Conservation (phyloP, 2,329 filamentous ascomycete species). For the Xenosphaeropsis pyriputrescens region DNA sequence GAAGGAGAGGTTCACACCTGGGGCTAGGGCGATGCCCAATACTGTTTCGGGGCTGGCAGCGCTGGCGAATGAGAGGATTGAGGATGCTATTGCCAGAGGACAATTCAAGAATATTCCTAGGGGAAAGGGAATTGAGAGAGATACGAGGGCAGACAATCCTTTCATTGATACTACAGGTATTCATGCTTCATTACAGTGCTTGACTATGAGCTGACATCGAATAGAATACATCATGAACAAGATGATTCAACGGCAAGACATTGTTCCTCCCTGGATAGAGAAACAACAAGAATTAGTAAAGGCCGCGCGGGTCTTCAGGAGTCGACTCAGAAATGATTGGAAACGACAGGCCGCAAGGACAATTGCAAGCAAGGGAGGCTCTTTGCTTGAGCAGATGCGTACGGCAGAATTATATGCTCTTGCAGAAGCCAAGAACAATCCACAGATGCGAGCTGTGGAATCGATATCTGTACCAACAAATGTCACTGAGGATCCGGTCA, state of each 20-base stretch:
- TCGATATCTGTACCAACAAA: slow-evolving; percentile 31
- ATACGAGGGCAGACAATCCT: slow-evolving; percentile 68
- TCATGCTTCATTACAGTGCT: neutral
- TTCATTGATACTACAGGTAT: slow-evolving; percentile 61
- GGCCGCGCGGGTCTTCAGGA: slow-evolving; percentile 55
- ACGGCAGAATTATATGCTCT: slow-evolving; percentile 60
- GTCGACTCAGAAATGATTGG: slow-evolving; percentile 70
- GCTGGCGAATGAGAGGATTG: slow-evolving; percentile 82
- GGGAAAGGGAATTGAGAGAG: slow-evolving; percentile 67
- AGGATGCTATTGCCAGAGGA: slow-evolving; percentile 82
- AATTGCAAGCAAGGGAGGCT: slow-evolving; percentile 66
- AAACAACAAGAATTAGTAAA: slow-evolving; percentile 84
- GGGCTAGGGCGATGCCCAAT: slow-evolving; percentile 57
- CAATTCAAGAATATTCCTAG: slow-evolving; percentile 77
- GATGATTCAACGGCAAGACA: slow-evolving; percentile 91
- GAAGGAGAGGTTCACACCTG: slow-evolving; percentile 65
- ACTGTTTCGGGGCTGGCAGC: slow-evolving; percentile 66
- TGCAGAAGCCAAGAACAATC: slow-evolving; percentile 56
- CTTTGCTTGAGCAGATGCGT: slow-evolving; percentile 56
- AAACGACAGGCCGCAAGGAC: slow-evolving; percentile 63
- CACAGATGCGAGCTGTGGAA: slow-evolving; percentile 29
- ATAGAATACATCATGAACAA: slow-evolving; percentile 98
- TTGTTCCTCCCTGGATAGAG: slow-evolving; percentile 96
- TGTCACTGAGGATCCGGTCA: slow-evolving; percentile 31
- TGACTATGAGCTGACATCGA: slow-evolving; percentile 1